These are phyloP conservation scores for Fusarium incarnatum DNA, from an alignment of 2,329 filamentous ascomycete species.

Conservation along the genomic window DNA sequence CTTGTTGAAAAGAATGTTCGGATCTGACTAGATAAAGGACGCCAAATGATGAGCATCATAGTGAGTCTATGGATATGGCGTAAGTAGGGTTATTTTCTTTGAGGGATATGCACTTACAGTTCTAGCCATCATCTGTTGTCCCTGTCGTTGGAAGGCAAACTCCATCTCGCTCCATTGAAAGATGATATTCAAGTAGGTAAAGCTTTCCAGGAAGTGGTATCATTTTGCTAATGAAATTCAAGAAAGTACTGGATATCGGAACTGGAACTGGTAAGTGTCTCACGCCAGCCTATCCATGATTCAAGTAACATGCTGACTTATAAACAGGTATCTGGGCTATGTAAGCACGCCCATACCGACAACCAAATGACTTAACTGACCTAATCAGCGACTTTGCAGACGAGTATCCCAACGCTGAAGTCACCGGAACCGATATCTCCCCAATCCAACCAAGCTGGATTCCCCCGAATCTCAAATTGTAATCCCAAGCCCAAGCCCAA, in stretches of 20 bases:
- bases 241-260: conserved; percentile 59
- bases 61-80: conserved; percentile 41
- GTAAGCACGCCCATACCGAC: conserved; percentile 28
- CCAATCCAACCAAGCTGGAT: conserved; percentile 68
- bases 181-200: conserved; percentile 39
- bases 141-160: conserved; percentile 10
- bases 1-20: accelerated
- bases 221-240: not conserved
- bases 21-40: conserved; percentile 1
- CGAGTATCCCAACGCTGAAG: conserved; percentile 58
- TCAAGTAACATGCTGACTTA: accelerated
- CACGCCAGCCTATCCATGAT: accelerated
- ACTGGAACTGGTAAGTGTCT: conserved; percentile 62
- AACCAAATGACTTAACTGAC: accelerated
- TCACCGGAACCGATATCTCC: conserved; percentile 65
- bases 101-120: accelerated
- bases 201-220: accelerated
- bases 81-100: not conserved
- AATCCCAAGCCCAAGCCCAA: accelerated
- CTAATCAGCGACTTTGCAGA: conserved; percentile 60
- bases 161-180: conserved; percentile 37
- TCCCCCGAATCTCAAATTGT: conserved; percentile 57
- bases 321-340: conserved; percentile 58
- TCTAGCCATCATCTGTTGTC: conserved; percentile 31
- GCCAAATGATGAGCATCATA: conserved; percentile 39